Percentiles rank a stretch among this genome's conserved stretches.
Conservation (phyloP, 2,329 filamentous ascomycete species). For the Beauveria medogensis region DNA sequence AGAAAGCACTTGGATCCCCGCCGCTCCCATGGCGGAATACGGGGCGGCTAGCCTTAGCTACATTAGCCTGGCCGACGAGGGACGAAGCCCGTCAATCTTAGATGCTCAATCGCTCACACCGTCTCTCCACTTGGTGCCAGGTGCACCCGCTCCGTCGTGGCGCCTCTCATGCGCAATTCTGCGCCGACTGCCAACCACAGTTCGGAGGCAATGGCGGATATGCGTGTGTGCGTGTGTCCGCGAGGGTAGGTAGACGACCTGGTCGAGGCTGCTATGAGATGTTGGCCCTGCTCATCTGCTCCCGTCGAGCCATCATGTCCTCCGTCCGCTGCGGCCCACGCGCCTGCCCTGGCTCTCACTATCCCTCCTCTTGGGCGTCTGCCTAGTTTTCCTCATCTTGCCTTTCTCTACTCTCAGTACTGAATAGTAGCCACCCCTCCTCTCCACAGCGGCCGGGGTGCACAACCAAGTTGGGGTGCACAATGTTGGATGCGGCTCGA, state of each 20-base stretch:
- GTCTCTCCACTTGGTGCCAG: not conserved
- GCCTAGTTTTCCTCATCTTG: not conserved
- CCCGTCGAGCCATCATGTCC: slow-evolving; percentile 3
- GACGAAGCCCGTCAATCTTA: not conserved
- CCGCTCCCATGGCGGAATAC: not conserved
- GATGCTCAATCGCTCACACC: not conserved
- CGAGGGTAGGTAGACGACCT: not conserved
- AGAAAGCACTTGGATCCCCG: not conserved
- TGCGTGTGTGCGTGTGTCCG: slow-evolving; percentile 6
- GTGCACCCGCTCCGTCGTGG: not conserved
- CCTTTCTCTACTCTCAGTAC: not conserved
- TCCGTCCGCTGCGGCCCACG: not conserved
- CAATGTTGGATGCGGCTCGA: not conserved
- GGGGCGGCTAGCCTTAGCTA: not conserved
- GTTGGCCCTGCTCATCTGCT: slow-evolving; percentile 9
- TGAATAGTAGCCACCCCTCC: not conserved
- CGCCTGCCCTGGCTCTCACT: not conserved
- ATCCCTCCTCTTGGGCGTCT: not conserved
- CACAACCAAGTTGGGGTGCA: not conserved
- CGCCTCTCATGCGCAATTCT: slow-evolving; percentile 5
- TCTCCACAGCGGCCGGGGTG: not conserved
- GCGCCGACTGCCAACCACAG: slow-evolving; percentile 1
- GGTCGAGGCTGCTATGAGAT: not conserved
- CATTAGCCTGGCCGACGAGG: not conserved
- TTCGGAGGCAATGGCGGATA: slow-evolving; percentile 3